These are phyloP conservation scores for Stygiomarasmius scandens DNA, from an alignment of 1,284 basidiomycete genomes.

Conservation along the genomic window DNA sequence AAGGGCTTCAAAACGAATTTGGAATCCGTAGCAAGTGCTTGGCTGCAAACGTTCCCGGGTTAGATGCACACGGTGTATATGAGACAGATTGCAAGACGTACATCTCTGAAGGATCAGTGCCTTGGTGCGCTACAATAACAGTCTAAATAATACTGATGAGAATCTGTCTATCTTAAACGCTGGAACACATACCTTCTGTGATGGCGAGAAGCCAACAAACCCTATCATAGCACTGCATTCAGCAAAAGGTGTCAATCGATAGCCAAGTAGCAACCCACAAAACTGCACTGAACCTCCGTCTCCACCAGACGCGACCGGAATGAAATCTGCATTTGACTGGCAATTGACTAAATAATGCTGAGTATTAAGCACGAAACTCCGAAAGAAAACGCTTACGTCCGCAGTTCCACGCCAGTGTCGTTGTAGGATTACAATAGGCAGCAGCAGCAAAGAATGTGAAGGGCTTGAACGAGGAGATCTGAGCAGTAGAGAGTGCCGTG, in stretches of 20 bases:
- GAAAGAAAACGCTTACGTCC: constrained; percentile 48
- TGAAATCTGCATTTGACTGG: constrained; percentile 52
- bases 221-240: no score
- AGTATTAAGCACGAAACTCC: not conserved
- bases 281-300: constrained; percentile 55
- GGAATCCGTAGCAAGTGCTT: constrained; percentile 55
- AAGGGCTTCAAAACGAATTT: constrained; percentile 44
- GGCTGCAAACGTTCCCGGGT: constrained; percentile 30
- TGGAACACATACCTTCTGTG: constrained; percentile 7
- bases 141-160: constrained; percentile 26
- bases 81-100: constrained; percentile 28
- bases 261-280: no score
- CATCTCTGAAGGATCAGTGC: constrained; percentile 52
- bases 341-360: constrained; percentile 46
- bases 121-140: constrained; percentile 56
- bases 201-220: constrained; percentile 52
- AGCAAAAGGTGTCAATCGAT: no score
- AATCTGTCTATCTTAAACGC: not conserved
- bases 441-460: constrained; percentile 60
- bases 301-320: constrained; percentile 62
- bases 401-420: constrained; percentile 57
- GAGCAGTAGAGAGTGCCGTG: constrained; percentile 35
- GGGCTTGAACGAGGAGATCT: constrained; percentile 51
- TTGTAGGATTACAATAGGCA: constrained; percentile 51
- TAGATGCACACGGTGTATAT: not conserved